A percentile compares a stretch with the other conserved stretches of the same genome.
These are phyloP conservation scores for Colletotrichum limetticola DNA, from an alignment of 2,329 filamentous ascomycete genomes.

Conservation along the genomic window DNA sequence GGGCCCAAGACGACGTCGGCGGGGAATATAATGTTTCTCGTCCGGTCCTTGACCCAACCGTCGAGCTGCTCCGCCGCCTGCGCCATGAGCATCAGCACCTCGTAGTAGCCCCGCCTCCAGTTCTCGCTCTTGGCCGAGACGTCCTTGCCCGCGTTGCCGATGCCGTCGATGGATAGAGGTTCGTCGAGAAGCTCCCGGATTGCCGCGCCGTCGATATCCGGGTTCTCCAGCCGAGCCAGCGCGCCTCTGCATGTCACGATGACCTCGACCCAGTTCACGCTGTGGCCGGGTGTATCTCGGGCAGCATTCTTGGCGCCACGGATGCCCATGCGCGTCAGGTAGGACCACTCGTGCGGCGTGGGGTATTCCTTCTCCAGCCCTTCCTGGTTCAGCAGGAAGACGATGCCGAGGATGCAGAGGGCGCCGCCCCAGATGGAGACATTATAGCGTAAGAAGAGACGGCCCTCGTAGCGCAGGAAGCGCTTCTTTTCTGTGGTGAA, in stretches of 20 bases:
- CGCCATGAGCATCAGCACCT: constrained; percentile 81
- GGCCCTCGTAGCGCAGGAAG: constrained; percentile 77
- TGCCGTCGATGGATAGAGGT: constrained; percentile 62
- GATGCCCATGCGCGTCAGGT: constrained; percentile 74
- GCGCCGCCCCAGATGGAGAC: constrained; percentile 73
- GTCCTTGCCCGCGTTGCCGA: constrained; percentile 70
- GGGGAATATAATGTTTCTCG: constrained; percentile 74
- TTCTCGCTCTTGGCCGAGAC: constrained; percentile 80
- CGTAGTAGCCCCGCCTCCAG: constrained; percentile 88
- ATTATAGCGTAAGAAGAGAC: constrained; percentile 75
- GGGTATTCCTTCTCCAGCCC: constrained; percentile 79
- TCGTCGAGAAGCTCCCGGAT: constrained; percentile 67
- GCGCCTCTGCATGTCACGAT: constrained; percentile 69
- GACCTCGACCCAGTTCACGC: constrained; percentile 75
- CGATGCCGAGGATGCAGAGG: constrained; percentile 68
- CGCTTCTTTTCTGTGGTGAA: constrained; percentile 82
- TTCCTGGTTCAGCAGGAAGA: constrained; percentile 78
- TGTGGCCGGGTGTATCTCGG: constrained; percentile 61
- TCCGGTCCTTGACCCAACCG: constrained; percentile 78
- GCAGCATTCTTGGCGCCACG: constrained; percentile 72
- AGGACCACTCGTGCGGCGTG: constrained; percentile 85
- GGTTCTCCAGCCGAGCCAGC: constrained; percentile 76
- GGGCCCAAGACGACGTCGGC: constrained; percentile 81
- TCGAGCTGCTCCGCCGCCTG: constrained; percentile 84
- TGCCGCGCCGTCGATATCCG: constrained; percentile 73